Percentiles rank a stretch among this genome's conserved stretches.
phyloP scores from a whole-genome alignment of 768 basidiomycete genomes.

The Hortiboletus flavorubellus region DNA sequence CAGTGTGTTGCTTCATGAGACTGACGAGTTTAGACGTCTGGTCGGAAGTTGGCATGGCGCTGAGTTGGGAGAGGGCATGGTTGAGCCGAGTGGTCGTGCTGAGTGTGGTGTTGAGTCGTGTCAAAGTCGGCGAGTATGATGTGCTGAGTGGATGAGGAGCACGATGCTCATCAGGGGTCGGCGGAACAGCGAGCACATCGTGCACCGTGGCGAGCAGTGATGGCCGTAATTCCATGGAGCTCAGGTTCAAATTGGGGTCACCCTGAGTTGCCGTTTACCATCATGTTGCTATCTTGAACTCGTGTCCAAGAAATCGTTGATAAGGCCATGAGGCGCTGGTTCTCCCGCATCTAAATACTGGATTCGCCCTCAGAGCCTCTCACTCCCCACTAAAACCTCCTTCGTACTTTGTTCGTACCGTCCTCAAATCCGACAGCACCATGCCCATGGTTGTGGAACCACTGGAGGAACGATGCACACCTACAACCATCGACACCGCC shows the following conservation, averaged over 20 bases:
- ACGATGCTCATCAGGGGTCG: slow-evolving; percentile 12
- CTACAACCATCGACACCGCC: slow-evolving; percentile 6
- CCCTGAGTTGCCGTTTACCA: too few species aligned
- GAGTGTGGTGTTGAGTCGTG: slow-evolving; percentile 49
- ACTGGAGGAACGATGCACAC: slow-evolving; percentile 16
- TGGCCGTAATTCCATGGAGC: slow-evolving; percentile 11
- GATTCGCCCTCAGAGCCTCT: not conserved
- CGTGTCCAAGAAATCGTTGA: not conserved
- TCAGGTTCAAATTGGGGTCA: too few species aligned
- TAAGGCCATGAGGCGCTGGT: not conserved
- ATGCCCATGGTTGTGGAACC: not conserved
- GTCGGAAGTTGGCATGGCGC: slow-evolving; percentile 43
- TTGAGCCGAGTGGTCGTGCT: slow-evolving; percentile 51
- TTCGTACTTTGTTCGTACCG: too few species aligned
- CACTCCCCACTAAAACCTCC: too few species aligned
- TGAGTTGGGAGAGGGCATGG: slow-evolving; percentile 48
- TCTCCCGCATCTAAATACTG: not conserved
- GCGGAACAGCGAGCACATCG: slow-evolving; percentile 23
- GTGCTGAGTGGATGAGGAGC: slow-evolving; percentile 27
- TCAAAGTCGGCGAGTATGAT: slow-evolving; percentile 15
- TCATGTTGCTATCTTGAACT: too few species aligned
- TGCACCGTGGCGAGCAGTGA: slow-evolving; percentile 27
- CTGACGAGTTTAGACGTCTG: slow-evolving; percentile 68
- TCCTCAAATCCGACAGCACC: not conserved
- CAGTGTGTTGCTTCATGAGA: slow-evolving; percentile 60